phyloP scores from a whole-genome alignment of 2,329 filamentous ascomycete species.

The Trematosphaeria pertusa region DNA sequence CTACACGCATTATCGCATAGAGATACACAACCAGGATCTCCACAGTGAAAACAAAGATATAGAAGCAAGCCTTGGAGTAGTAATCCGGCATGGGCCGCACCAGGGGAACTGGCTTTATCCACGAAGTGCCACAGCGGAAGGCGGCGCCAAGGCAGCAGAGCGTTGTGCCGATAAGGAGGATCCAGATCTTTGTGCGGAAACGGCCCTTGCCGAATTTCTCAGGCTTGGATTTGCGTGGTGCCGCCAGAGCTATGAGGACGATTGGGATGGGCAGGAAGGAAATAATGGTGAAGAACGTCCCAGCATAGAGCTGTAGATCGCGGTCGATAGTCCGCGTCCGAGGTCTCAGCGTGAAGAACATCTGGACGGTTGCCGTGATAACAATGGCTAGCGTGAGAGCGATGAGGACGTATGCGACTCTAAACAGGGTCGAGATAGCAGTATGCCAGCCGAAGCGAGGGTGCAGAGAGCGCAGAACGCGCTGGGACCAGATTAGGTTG shows the following conservation, averaged over 20 bases:
- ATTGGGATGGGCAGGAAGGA: constrained; percentile 72
- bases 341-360: constrained; percentile 69
- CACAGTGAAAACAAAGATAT: constrained; percentile 77
- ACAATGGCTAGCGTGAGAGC: constrained; percentile 68
- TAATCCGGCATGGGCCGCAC: constrained; percentile 70
- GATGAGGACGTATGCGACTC: constrained; percentile 65
- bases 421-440: constrained; percentile 60
- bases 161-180: constrained; percentile 65
- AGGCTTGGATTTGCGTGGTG: constrained; percentile 49
- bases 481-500: constrained; percentile 79
- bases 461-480: constrained; percentile 76
- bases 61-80: constrained; percentile 75
- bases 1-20: constrained; percentile 73
- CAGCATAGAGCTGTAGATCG: constrained; percentile 68
- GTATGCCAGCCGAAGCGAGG: constrained; percentile 74
- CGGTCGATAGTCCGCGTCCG: constrained; percentile 61
- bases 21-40: constrained; percentile 74
- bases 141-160: constrained; percentile 72
- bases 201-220: constrained; percentile 72
- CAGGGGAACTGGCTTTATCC: constrained; percentile 55
- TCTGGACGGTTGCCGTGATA: constrained; percentile 69
- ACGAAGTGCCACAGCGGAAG: constrained; percentile 70
- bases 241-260: constrained; percentile 55
- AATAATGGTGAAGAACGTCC: constrained; percentile 67
- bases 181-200: constrained; percentile 69